Base-by-base conservation (phyloP, 208 protist species). In the Acanthamoeba royreba region DNA sequence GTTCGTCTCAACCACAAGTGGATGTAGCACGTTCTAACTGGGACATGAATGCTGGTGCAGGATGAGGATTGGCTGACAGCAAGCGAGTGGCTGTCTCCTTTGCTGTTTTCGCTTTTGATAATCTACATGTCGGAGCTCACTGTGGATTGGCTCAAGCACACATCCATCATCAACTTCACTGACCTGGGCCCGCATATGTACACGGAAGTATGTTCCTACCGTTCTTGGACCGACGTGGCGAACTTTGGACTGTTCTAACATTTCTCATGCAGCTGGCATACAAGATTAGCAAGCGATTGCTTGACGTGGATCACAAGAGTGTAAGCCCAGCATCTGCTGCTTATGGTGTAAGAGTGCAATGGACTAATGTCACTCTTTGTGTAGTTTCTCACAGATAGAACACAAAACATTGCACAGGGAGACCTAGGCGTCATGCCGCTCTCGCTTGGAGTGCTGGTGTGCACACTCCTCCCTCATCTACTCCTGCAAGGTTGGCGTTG, bases 141-240 rank as follows among this genome's bases (percentile, higher is more conserved):
- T 40, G 69, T 81, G 9, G 69, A 81, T 47, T 81, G 69, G 69
- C 42, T 81, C 42, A 81, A 81, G 69, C 69, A 81, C 69, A 81
- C 69, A 25, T 81, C 69, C 13, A 47, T 81, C 3, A 81, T 81
- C 69, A 81, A 81, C 69, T 81, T 81, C 33, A 47, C 40, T 43
- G 33, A 42, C 7, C 69, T 81, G 0, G 31, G 40, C 33, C 40
- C 69, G 0, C 33, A 81, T 28, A 81, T 81, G 11, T 81, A 81
- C 42, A 81, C 69, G 35, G 42, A 81, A 28, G 63, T 25, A 74
- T 25, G n/a, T n/a, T n/a, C n/a, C n/a, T n/a, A n/a, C n/a, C n/a
- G n/a, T n/a, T n/a, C n/a, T n/a, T n/a, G n/a, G n/a, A n/a, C n/a
- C n/a, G n/a, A n/a, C n/a, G n/a, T n/a, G n/a, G n/a, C n/a, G n/a